Conservation (phyloP, 1,284 basidiomycete species). For the Leccinum subfulvum region DNA sequence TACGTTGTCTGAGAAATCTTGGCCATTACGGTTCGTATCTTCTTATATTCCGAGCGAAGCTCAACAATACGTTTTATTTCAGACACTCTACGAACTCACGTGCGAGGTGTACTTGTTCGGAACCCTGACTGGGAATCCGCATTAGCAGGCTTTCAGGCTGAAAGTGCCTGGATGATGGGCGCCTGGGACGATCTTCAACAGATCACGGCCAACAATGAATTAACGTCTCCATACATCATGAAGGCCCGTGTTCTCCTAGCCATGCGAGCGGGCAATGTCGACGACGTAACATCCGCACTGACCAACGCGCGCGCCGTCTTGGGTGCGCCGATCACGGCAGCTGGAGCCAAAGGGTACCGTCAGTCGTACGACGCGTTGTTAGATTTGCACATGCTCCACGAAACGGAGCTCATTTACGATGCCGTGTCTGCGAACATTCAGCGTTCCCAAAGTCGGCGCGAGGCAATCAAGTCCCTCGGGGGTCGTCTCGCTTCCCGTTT, state of each 20-base stretch:
- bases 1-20: conserved; percentile 90
- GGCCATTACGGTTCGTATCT: conserved; percentile 87
- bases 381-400: conserved; percentile 86
- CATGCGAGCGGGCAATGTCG: conserved; percentile 58
- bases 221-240: conserved; percentile 63
- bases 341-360: conserved; percentile 78
- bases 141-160: conserved; percentile 84
- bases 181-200: conserved; percentile 84
- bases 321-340: conserved; percentile 80
- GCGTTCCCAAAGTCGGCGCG: conserved; percentile 37
- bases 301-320: conserved; percentile 72
- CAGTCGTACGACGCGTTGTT: conserved; percentile 86
- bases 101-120: conserved; percentile 84
- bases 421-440: conserved; percentile 39
- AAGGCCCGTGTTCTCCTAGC: conserved; percentile 84
- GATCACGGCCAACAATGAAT: conserved; percentile 52
- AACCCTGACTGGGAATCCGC: conserved; percentile 83
- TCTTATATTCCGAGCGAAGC: not conserved
- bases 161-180: conserved; percentile 94
- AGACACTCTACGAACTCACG: conserved; percentile 97
- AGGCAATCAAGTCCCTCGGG: conserved; percentile 30
- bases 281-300: conserved; percentile 52
- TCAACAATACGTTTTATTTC: not conserved
- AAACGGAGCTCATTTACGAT: conserved; percentile 78
- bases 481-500: conserved; percentile 58